Percentiles rank a stretch among this genome's conserved stretches.
Conservation (phyloP, 495 filamentous ascomycete genomes). For the Aspergillus panamensis region DNA sequence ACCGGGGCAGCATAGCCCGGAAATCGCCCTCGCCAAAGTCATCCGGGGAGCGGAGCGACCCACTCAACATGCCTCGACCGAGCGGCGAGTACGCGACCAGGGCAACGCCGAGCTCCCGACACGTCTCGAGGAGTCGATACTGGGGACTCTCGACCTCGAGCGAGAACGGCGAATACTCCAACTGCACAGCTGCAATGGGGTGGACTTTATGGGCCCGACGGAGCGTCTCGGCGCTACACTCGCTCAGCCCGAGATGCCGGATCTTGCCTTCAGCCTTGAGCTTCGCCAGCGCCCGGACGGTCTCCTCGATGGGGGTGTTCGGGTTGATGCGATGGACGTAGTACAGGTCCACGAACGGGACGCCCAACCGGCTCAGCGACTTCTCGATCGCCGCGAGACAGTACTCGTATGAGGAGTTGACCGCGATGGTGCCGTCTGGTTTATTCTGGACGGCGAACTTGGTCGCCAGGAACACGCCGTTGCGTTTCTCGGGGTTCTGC, state of each 20-base stretch:
- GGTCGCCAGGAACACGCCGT: background rate
- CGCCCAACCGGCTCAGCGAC: background rate
- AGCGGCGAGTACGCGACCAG: conserved; percentile 45
- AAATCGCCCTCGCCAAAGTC: conserved; percentile 36
- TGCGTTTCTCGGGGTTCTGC: background rate
- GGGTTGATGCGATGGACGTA: background rate
- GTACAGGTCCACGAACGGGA: background rate
- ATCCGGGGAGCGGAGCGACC: conserved; percentile 25
- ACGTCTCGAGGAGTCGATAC: conserved; percentile 46
- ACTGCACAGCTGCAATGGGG: conserved; percentile 54
- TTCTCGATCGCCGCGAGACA: background rate
- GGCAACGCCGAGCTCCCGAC: conserved; percentile 41
- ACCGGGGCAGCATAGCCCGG: conserved; percentile 39
- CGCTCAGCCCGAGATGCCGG: conserved; percentile 49
- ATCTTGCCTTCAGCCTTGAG: conserved; percentile 46
- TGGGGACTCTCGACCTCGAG: conserved; percentile 46
- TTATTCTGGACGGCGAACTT: background rate
- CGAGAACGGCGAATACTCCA: conserved; percentile 48
- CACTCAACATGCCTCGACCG: conserved; percentile 41
- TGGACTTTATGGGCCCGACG: conserved; percentile 54
- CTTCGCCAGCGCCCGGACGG: conserved; percentile 34
- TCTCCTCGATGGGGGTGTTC: conserved; percentile 26
- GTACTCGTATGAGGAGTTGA: background rate
- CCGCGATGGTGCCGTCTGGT: background rate
- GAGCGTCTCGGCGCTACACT: conserved; percentile 50